phyloP scores from a whole-genome alignment of 192 early-diverging fungal species.

The Paraglomus occultum region DNA sequence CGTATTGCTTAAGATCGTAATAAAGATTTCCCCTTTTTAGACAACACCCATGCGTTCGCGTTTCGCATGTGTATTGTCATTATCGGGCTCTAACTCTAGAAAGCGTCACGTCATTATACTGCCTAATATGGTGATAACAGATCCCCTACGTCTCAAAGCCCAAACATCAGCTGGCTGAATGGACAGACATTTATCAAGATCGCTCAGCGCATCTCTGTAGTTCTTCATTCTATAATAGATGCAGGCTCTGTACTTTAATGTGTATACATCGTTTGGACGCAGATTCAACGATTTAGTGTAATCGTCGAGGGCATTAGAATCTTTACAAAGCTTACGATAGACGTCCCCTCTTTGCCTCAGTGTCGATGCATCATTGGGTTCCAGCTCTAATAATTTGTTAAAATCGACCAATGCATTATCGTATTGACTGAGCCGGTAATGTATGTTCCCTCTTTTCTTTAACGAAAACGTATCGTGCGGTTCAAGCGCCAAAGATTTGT shows the following conservation, averaged over 20 bases:
- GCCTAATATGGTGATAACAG: not conserved
- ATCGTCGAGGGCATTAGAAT: not conserved
- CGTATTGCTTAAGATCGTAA: too few relatives aligned
- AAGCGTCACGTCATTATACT: not conserved
- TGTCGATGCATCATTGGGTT: not conserved
- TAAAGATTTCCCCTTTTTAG: too few relatives aligned
- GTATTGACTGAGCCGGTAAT: slow-evolving; percentile 12
- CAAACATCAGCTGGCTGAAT: not conserved
- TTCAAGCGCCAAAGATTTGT: slow-evolving; percentile 1
- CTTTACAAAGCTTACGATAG: not conserved
- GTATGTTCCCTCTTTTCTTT: slow-evolving; percentile 2
- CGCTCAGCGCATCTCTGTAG: not conserved
- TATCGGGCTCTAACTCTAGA: too few relatives aligned
- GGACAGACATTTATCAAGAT: not conserved
- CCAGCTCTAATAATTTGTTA: not conserved
- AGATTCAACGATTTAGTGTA: not conserved
- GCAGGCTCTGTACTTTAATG: not conserved
- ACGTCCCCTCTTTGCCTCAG: not conserved
- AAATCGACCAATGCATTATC: slow-evolving; percentile 12
- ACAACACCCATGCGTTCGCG: too few relatives aligned
- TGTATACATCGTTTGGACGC: not conserved
- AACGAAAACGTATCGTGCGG: slow-evolving; percentile 19
- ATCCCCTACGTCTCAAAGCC: not conserved
- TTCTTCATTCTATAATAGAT: not conserved
- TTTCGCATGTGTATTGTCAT: too few relatives aligned